These are phyloP conservation scores for Eucalyptus sp. DNA, from an alignment of 345 rosid species.

Conservation along the genomic window DNA sequence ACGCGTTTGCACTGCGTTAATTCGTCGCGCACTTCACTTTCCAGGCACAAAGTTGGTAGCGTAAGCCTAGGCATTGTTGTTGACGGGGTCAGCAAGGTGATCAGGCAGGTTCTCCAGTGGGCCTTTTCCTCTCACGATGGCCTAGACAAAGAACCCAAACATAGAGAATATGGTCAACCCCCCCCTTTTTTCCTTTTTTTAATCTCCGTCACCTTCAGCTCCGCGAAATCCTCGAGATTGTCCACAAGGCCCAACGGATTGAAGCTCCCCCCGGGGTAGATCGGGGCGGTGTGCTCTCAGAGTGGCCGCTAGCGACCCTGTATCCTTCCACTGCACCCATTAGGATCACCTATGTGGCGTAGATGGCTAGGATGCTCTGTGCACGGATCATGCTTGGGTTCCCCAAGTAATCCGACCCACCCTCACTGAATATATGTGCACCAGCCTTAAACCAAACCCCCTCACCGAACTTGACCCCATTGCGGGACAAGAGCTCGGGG, in stretches of 20 bases:
- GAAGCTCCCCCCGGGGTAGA: background rate
- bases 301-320: background rate
- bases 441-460: conserved; percentile 1
- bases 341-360: background rate
- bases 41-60: conserved; percentile 5
- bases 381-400: background rate
- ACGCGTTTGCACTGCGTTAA: background rate
- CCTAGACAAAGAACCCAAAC: conserved; percentile 4
- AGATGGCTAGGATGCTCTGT: background rate
- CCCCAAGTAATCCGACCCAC: background rate
- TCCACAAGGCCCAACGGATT: background rate
- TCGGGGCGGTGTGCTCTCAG: background rate
- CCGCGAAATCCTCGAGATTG: conserved; percentile 1
- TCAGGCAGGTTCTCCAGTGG: background rate
- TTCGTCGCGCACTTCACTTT: background rate
- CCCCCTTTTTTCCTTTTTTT: background rate
- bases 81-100: conserved; percentile 2
- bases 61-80: background rate
- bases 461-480: background rate
- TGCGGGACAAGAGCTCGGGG: background rate
- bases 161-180: conserved; percentile 1
- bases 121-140: too few relatives aligned
- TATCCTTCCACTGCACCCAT: conserved; percentile 6
- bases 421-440: background rate
- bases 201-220: conserved; percentile 1